Conservation (phyloP, 495 filamentous ascomycete species). For the Cercophora scortea region DNA sequence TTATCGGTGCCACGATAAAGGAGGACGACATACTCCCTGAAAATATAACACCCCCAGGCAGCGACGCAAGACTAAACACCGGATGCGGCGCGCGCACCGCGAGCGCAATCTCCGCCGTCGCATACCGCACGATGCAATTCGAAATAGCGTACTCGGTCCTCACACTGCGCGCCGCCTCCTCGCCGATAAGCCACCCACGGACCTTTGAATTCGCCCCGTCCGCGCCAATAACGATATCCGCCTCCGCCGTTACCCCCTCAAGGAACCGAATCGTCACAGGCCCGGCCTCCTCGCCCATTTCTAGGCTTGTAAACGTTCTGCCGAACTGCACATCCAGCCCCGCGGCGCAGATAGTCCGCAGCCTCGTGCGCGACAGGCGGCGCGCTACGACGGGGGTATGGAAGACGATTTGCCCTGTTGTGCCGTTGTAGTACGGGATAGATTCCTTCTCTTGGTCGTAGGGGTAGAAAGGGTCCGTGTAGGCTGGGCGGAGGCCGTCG, state of each 20-base stretch:
- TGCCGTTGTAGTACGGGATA: conserved; percentile 36
- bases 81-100: neutral
- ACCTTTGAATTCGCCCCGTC: conserved; percentile 37
- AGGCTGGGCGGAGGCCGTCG: conserved; percentile 21
- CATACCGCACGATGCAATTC: conserved; percentile 1
- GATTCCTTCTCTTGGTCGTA: conserved; percentile 26
- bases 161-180: neutral
- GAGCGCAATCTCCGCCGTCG: neutral
- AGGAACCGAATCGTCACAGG: conserved; percentile 41
- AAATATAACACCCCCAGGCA: neutral
- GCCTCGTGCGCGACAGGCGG: conserved; percentile 33
- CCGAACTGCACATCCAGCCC: conserved; percentile 21
- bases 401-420: conserved; percentile 35
- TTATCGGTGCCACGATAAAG: neutral
- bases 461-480: conserved; percentile 28
- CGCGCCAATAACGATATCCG: conserved; percentile 32
- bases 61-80: neutral
- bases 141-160: neutral
- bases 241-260: conserved; percentile 1
- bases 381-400: conserved; percentile 26
- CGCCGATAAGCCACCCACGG: conserved; percentile 11
- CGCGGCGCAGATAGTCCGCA: conserved; percentile 16
- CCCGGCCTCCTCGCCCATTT: conserved; percentile 17
- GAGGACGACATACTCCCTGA: neutral
- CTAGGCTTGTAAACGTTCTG: conserved; percentile 16